These are phyloP conservation scores for Diutina neorugosa DNA, from an alignment of 1,139 yeast genomes.

Conservation along the genomic window DNA sequence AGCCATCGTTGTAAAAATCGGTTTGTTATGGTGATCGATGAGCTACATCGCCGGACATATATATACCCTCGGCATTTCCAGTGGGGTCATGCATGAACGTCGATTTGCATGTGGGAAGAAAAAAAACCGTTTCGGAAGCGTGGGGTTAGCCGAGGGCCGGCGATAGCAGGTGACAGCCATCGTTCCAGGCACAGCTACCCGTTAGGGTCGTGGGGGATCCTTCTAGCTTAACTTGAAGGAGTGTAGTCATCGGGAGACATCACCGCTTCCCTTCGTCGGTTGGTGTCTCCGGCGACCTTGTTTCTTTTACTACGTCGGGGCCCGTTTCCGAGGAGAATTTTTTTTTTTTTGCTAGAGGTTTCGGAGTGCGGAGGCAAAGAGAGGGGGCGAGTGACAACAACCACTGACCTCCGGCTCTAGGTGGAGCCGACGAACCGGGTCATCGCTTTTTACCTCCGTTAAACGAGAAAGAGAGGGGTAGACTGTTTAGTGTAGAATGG, in stretches of 20 bases:
- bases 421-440: not conserved
- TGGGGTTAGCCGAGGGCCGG: not conserved
- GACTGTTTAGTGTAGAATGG: not conserved
- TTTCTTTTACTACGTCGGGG: not conserved
- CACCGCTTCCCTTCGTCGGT: no score
- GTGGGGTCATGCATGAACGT: not conserved
- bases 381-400: not conserved
- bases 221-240: no score
- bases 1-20: constrained; percentile 10
- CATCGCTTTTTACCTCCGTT: not conserved
- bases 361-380: not conserved
- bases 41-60: not conserved
- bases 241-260: no score
- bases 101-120: not conserved
- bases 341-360: not conserved
- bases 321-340: not conserved
- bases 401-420: not conserved
- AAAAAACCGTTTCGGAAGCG: not conserved
- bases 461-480: not conserved
- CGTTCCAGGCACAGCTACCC: not conserved
- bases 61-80: not conserved
- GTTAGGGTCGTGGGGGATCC: not conserved
- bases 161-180: not conserved
- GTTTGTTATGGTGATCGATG: not conserved
- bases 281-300: no score